Conservation (phyloP, 345 rosid species). For the Euphorbia peplus region DNA sequence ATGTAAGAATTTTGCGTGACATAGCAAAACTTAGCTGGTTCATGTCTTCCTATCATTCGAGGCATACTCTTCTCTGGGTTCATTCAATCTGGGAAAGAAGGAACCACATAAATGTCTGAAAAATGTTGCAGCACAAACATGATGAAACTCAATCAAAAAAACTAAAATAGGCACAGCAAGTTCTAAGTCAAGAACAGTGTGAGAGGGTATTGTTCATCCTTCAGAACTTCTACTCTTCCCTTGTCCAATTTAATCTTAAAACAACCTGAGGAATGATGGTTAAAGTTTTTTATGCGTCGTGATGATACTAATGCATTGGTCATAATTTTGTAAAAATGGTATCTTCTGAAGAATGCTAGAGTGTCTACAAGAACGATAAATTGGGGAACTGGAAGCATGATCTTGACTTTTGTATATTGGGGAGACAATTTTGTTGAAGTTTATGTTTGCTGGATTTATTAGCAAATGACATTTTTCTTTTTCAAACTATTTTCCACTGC, state of each 20-base stretch:
- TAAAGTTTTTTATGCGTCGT: not conserved
- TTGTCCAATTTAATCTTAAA: not conserved
- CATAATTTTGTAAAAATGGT: not conserved
- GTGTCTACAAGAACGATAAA: constrained; percentile 1
- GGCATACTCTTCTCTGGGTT: not conserved
- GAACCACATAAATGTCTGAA: not conserved
- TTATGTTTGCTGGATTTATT: not conserved
- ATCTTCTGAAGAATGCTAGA: not conserved
- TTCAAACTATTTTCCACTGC: not conserved
- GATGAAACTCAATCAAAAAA: not conserved
- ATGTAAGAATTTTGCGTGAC: not conserved
- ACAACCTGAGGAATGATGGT: not conserved
- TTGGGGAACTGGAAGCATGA: constrained; percentile 1
- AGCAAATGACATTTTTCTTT: not conserved
- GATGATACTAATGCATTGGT: not conserved
- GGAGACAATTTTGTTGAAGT: not conserved
- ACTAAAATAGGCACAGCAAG: not conserved
- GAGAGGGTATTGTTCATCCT: not conserved
- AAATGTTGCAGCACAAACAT: not conserved
- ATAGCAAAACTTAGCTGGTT: not conserved
- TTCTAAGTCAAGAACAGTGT: not conserved
- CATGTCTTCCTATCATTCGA: not conserved
- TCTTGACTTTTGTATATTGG: not conserved
- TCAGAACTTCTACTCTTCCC: not conserved
- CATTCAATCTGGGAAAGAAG: not conserved